A percentile compares a stretch with the other conserved stretches of the same genome.
Evolutionary conservation across 805 yeast species (phyloP).

Genomic region (Metschnikowia amazonensis): DNA sequence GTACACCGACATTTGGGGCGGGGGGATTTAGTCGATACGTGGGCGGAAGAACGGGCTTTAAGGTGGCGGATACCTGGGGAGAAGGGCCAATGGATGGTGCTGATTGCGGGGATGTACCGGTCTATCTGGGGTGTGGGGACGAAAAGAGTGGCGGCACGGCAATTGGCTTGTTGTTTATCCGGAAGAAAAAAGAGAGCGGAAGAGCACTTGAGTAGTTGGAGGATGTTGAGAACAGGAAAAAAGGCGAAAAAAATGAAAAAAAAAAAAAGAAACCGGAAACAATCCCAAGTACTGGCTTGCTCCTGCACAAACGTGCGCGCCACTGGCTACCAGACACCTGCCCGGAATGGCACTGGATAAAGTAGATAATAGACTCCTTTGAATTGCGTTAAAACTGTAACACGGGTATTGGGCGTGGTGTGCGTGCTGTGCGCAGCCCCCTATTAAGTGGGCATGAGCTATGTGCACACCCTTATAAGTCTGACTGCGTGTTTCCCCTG

Average conservation of each 20-base stretch:
- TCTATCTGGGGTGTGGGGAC: background rate
- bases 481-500: no score
- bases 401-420: background rate
- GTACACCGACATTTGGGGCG: conserved; percentile 18
- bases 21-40: background rate
- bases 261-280: conserved; percentile 3
- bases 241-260: conserved; percentile 7
- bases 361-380: background rate
- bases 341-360: background rate
- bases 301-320: conserved; percentile 5
- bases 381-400: background rate
- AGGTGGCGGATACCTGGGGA: background rate
- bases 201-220: conserved; percentile 7
- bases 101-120: background rate
- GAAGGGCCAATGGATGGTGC: background rate
- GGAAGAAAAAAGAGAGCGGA: conserved; percentile 7
- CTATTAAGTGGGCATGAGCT: background rate
- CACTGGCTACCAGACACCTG: background rate
- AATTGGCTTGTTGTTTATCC: conserved; percentile 6
- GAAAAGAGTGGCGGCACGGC: conserved; percentile 4
- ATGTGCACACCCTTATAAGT: background rate
- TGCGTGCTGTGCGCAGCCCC: background rate
- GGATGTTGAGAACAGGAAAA: conserved; percentile 9
- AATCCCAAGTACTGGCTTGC: background rate
- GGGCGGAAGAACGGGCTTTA: background rate